Base-by-base conservation (phyloP, 2,329 filamentous ascomycete genomes). In the Penicillium griseofulvum region DNA sequence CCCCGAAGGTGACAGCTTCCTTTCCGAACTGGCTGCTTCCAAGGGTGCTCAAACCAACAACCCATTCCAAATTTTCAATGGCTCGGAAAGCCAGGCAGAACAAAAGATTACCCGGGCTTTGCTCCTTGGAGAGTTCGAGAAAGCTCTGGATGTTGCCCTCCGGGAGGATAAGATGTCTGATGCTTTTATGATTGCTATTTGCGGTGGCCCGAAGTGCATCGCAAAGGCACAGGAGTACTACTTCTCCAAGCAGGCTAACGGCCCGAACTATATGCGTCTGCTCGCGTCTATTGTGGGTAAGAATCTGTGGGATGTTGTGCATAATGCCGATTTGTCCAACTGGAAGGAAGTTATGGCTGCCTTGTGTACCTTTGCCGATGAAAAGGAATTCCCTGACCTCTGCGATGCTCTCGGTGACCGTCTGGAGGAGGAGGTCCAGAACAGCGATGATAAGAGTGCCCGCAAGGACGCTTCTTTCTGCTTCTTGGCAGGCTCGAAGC, bases 281-380 rank as follows among this genome's bases (percentile, higher is more conserved):
- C 81, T 99, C 52, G 88, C 90, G 49, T 96, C 93, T 6, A 90
- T 99, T 49, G 92, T 96, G 54, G 87, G 89, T 59, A 97, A 97
- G 80, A 97, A 99, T 68, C 82, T 99, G 1, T 97, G 93, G 94
- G 94, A 99, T 76, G 84, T 97, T 43, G 94, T 97, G 8, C 91
- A 97, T 76, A 99, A 99, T 68, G 94, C 93, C 8, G 90, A 97
- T 68, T 78, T 99, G 43, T 83, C 83, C 49, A 89, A 94, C 75
- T 99, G 94, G 95, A 97, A 95, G 76, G 94, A 97, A 74, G 87
- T 93, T 3, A 95, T 99, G 89, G 92, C 91, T 28, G 89, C 92
- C 1, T 79, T 99, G 51, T 99, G 94, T 82, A 97, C 94, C 1
- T 99, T 93, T 74, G 94, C 94, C 0, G 88, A 95, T 60, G 88